A percentile compares a stretch with the other conserved stretches of the same genome.
Evolutionary conservation across 2,329 filamentous ascomycete species (phyloP).

Genomic region (Fusarium decemcellulare): DNA sequence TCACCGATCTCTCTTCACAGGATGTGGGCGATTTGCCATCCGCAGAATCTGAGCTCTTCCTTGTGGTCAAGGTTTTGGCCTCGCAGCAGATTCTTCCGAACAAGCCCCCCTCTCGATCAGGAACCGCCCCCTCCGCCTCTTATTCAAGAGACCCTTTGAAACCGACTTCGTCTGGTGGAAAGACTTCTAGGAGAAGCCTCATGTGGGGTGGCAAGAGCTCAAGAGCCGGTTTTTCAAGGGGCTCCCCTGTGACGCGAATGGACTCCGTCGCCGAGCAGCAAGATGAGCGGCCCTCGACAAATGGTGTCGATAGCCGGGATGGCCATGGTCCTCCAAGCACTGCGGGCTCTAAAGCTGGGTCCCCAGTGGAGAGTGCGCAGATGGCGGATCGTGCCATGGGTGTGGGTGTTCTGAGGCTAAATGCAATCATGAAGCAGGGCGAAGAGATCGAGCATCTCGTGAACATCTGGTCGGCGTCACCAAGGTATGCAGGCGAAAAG

Average conservation of each 20-base stretch:
- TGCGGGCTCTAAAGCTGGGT: constrained; percentile 62
- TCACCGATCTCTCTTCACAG: constrained; percentile 85
- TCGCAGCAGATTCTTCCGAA: constrained; percentile 62
- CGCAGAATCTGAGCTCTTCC: constrained; percentile 80
- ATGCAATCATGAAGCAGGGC: constrained; percentile 78
- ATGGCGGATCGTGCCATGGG: constrained; percentile 74
- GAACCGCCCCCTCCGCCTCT: constrained; percentile 58
- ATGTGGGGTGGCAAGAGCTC: constrained; percentile 78
- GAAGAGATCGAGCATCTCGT: constrained; percentile 83
- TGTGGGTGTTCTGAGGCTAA: constrained; percentile 83
- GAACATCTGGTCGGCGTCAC: constrained; percentile 80
- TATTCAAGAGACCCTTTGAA: constrained; percentile 62
- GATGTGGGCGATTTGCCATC: constrained; percentile 77
- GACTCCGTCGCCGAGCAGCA: constrained; percentile 70
- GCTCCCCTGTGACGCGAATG: constrained; percentile 63
- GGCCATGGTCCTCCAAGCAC: constrained; percentile 66
- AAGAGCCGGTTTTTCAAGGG: constrained; percentile 68
- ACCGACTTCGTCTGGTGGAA: constrained; percentile 65
- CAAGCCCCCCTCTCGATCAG: constrained; percentile 67
- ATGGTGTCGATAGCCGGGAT: constrained; percentile 60
- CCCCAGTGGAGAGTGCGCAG: constrained; percentile 43
- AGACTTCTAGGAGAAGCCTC: constrained; percentile 71
- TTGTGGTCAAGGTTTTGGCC: constrained; percentile 85
- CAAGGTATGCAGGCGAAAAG: constrained; percentile 68
- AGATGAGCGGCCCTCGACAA: constrained; percentile 56